Conservation (phyloP, 2,329 filamentous ascomycete species). For the Phaeoacremonium minimum region DNA sequence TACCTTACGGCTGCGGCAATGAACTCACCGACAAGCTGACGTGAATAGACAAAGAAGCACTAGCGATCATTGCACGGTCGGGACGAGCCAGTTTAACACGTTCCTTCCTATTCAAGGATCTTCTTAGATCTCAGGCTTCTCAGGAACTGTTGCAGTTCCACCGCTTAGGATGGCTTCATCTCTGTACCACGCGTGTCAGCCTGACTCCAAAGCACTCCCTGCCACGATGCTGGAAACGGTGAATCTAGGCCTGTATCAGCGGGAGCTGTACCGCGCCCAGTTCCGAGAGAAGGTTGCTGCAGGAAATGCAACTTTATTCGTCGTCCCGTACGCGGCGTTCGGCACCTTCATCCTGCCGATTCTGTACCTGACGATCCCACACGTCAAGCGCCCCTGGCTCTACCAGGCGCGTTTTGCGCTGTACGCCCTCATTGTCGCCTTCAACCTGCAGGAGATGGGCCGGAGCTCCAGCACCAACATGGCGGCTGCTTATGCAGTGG, state of each 20-base stretch:
- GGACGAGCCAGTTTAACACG: no score
- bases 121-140: no score
- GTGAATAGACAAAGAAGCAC: no score
- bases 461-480: conserved; percentile 46
- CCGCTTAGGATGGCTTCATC: no score
- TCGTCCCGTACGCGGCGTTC: conserved; percentile 48
- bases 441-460: conserved; percentile 37
- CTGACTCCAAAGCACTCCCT: no score
- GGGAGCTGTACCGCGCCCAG: conserved; percentile 8
- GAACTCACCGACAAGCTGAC: no score
- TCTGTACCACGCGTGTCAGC: no score
- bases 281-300: conserved; percentile 24
- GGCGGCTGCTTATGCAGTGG: conserved; percentile 44
- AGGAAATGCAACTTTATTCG: conserved; percentile 38
- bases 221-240: not conserved
- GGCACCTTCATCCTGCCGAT: conserved; percentile 43
- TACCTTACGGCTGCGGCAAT: no score
- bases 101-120: no score
- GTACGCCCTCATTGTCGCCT: conserved; percentile 33
- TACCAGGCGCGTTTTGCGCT: conserved; percentile 47
- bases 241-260: conserved; percentile 7
- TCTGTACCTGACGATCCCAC: conserved; percentile 53
- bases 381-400: conserved; percentile 43
- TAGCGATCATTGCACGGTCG: no score
- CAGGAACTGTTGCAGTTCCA: no score